Percentiles rank a stretch among this genome's conserved stretches.
phyloP scores from a whole-genome alignment of 768 basidiomycete genomes.

The Pulveroboletus sp. region DNA sequence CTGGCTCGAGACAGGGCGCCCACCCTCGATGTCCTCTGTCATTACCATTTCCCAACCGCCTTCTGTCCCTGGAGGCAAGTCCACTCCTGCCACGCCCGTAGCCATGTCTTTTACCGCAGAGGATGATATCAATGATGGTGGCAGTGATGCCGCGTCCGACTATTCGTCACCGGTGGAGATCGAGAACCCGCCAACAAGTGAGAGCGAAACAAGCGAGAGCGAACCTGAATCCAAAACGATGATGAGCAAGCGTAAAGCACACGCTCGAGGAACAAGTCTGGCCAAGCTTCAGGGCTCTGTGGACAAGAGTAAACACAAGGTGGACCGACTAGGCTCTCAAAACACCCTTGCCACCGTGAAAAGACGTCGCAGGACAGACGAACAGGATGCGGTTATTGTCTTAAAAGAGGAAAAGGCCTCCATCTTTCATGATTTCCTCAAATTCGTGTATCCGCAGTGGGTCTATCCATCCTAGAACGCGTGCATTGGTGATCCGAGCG shows the following conservation, averaged over 20 bases:
- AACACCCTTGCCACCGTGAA: conserved; percentile 40
- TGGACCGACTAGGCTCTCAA: conserved; percentile 18
- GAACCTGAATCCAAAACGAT: conserved; percentile 24
- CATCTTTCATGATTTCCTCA: conserved; percentile 91
- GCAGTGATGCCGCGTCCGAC: conserved; percentile 35
- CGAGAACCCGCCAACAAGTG: conserved; percentile 35
- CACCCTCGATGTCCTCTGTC: conserved; percentile 75
- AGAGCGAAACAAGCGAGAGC: conserved; percentile 35
- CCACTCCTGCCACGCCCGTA: conserved; percentile 39
- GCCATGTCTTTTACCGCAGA: conserved; percentile 63
- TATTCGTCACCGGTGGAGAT: conserved; percentile 41
- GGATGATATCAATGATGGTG: conserved; percentile 40
- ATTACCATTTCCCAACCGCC: conserved; percentile 83
- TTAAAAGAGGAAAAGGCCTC: conserved; percentile 87
- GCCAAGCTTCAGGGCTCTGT: conserved; percentile 53
- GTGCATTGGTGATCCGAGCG: conserved; percentile 2
- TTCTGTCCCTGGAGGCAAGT: conserved; percentile 49
- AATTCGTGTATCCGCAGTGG: conserved; percentile 91
- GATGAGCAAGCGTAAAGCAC: conserved; percentile 28
- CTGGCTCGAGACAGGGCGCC: conserved; percentile 88
- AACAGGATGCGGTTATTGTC: conserved; percentile 81
- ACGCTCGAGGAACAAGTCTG: conserved; percentile 51
- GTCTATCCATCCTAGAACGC: conserved; percentile 22
- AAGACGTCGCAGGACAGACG: conserved; percentile 41
- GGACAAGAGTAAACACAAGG: conserved; percentile 23